These are phyloP conservation scores for Stachybotrys chartarum DNA, from an alignment of 2,329 filamentous ascomycete genomes.

Conservation along the genomic window DNA sequence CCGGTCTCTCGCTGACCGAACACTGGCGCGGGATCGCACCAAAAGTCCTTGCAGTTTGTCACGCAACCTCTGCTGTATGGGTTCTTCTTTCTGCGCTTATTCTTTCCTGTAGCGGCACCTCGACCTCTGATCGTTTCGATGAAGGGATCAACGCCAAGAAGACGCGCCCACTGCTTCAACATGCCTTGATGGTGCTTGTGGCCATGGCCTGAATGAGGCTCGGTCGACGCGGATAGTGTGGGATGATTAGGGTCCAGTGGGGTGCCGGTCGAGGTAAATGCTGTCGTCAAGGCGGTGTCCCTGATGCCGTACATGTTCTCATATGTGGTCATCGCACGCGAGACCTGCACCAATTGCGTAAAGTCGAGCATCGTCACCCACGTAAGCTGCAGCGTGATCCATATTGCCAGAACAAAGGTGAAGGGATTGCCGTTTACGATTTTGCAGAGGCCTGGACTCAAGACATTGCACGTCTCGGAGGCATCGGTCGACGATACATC, in stretches of 20 bases:
- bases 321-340: slow-evolving; percentile 88
- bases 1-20: slow-evolving; percentile 72
- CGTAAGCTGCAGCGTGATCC: slow-evolving; percentile 76
- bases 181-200: slow-evolving; percentile 57
- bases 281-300: slow-evolving; percentile 53
- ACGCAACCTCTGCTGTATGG: slow-evolving; percentile 78
- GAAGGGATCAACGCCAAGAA: slow-evolving; percentile 89
- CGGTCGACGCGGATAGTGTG: slow-evolving; percentile 46
- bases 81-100: slow-evolving; percentile 58
- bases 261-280: slow-evolving; percentile 71
- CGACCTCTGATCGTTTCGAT: slow-evolving; percentile 85
- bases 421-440: slow-evolving; percentile 77
- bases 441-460: slow-evolving; percentile 68
- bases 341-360: slow-evolving; percentile 89
- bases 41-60: slow-evolving; percentile 94
- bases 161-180: slow-evolving; percentile 70
- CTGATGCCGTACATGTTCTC: slow-evolving; percentile 88
- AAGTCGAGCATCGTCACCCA: slow-evolving; percentile 98
- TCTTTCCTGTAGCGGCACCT: slow-evolving; percentile 54
- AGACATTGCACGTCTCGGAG: slow-evolving; percentile 60
- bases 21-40: slow-evolving; percentile 80
- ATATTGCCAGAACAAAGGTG: slow-evolving; percentile 70
- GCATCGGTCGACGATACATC: slow-evolving; percentile 46
- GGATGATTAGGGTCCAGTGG: slow-evolving; percentile 62
- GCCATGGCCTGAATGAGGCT: slow-evolving; percentile 34